Percentiles rank a stretch among this genome's conserved stretches.
Evolutionary conservation across 495 filamentous ascomycete genomes (phyloP).

Genomic region (Hypoxylon fragiforme): DNA sequence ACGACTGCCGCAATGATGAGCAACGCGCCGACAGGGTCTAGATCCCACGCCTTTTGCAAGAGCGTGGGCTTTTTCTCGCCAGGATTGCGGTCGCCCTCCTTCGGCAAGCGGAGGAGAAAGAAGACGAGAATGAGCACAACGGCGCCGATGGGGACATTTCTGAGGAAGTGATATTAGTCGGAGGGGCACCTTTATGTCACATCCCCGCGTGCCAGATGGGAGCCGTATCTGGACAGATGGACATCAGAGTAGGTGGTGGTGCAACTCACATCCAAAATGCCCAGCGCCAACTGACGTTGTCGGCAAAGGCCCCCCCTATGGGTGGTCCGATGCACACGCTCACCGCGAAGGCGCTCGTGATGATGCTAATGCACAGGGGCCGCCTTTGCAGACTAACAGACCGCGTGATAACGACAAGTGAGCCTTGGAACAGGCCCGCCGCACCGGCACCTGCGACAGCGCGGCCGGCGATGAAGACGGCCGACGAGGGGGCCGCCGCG

Average conservation of each 20-base stretch:
- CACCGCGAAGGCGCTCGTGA: slow-evolving; percentile 10
- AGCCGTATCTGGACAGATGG: too few relatives aligned
- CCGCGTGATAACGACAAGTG: slow-evolving; percentile 49
- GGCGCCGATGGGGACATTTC: background rate
- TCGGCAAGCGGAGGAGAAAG: background rate
- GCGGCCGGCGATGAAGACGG: slow-evolving; percentile 52
- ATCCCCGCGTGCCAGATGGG: too few relatives aligned
- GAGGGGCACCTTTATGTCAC: background rate
- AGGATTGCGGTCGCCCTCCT: background rate
- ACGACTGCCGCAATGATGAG: background rate
- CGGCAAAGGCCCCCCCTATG: slow-evolving; percentile 65
- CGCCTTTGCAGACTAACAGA: slow-evolving; percentile 42
- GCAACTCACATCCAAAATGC: slow-evolving; percentile 39
- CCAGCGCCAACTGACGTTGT: slow-evolving; percentile 62
- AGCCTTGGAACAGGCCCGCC: slow-evolving; percentile 51
- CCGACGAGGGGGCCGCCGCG: slow-evolving; percentile 12
- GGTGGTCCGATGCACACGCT: slow-evolving; percentile 23
- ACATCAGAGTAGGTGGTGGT: background rate
- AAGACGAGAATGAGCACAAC: background rate
- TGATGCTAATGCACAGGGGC: slow-evolving; percentile 13
- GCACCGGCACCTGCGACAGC: slow-evolving; percentile 53
- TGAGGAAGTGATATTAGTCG: background rate
- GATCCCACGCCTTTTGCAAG: background rate
- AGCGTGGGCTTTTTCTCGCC: too few relatives aligned
- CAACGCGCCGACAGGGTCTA: background rate